Base-by-base conservation (phyloP, 495 filamentous ascomycete genomes). In the Platismatia glauca region DNA sequence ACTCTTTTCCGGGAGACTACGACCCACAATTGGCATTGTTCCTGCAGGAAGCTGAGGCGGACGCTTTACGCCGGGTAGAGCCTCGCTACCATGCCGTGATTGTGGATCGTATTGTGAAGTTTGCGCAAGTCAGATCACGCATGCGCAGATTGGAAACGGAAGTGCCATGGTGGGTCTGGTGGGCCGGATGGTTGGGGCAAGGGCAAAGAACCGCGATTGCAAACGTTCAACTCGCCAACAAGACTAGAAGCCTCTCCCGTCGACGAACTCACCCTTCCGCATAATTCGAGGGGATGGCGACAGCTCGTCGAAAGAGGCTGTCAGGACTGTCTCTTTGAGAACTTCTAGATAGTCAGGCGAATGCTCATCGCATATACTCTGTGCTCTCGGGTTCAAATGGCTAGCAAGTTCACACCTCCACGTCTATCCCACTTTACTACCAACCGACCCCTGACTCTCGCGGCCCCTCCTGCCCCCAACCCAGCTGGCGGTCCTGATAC, bases 141-240 rank as follows among this genome's bases (percentile, higher is more conserved):
- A 62, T 62, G 60, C 31, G 37, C 7, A 62, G 52, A 22, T n/a
- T 62, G 20, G 50, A 33, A 27, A 8, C 48, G 18, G 48, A 44
- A 15, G 60, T 62, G 39, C 20, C 60, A 5, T n/a, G n/a, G n/a
- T n/a, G n/a, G n/a, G n/a, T n/a, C n/a, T 62, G 60, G 60, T 62
- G 60, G 60, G 52, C n/a, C 1, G 31, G 11, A 33, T 2, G 9
- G 7, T 15, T 22, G n/a, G 12, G 20, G 38, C 39, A 34, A 56
- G 35, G 12, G n/a, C 57, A 62, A 15, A 22, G 1, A 22, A 62
- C 52, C 7, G 20, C 20, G 13, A 5, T 4, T 22, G 39, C 29
- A 27, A 31, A 18, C 20, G 0, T 34, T 46, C 20, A 37, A 11
- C 1, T 22, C 18, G 39, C 18, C 16, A 62, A 62, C n/a, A 13